Conservation (phyloP, 805 yeast species). For the Wickerhamiella hasegawae region DNA sequence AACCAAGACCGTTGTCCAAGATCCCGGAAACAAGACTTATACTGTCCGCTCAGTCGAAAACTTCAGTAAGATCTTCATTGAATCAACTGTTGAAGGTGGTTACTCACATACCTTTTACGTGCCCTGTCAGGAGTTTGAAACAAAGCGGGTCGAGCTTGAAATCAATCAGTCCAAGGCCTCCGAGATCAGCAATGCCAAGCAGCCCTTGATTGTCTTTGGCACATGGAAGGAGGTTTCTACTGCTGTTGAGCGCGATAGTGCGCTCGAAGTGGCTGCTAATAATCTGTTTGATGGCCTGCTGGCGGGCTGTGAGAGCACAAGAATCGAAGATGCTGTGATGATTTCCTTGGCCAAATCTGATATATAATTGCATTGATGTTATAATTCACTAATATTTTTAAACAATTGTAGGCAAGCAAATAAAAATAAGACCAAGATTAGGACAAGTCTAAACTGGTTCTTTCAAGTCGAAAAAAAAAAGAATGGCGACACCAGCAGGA, state of each 20-base stretch:
- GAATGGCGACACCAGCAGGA: constrained; percentile 11
- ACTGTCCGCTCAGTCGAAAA: constrained; percentile 49
- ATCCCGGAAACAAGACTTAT: constrained; percentile 46
- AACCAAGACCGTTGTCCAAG: constrained; percentile 52
- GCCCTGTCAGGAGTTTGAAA: constrained; percentile 50
- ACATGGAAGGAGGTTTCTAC: constrained; percentile 40
- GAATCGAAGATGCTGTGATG: constrained; percentile 58
- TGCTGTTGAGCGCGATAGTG: constrained; percentile 38
- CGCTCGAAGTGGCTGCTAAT: constrained; percentile 33
- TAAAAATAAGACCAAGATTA: no score
- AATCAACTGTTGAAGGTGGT: constrained; percentile 47
- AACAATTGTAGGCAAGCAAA: no score
- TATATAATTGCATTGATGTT: no score
- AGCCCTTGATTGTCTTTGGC: constrained; percentile 39
- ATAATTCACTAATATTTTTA: no score
- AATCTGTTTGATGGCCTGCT: constrained; percentile 57
- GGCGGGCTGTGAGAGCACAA: constrained; percentile 35
- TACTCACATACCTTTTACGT: constrained; percentile 52
- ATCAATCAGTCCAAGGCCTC: constrained; percentile 18
- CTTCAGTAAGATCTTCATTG: constrained; percentile 54
- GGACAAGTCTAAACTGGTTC: no score
- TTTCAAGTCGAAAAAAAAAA: no score
- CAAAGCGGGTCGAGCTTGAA: constrained; percentile 13
- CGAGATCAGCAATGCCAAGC: constrained; percentile 9
- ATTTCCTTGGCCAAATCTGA: constrained; percentile 20